A percentile compares a stretch with the other conserved stretches of the same genome.
phyloP scores from a whole-genome alignment of 805 yeast genomes.

The Zygosaccharomyces bisporus region DNA sequence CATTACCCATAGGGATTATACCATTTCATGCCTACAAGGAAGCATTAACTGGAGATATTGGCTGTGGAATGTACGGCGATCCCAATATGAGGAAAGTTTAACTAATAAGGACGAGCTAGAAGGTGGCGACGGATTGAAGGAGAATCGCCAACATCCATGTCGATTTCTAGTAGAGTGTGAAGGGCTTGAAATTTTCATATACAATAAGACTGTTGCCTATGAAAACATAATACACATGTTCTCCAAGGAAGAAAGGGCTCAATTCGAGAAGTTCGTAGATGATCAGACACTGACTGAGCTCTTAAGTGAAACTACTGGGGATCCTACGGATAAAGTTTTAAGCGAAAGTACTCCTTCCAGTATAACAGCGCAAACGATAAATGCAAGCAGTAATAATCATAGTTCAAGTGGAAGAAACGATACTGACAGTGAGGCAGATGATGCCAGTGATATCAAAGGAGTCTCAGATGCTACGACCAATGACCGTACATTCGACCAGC shows the following conservation, averaged over 20 bases:
- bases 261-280: constrained; percentile 22
- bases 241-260: constrained; percentile 24
- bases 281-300: constrained; percentile 20
- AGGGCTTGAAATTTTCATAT: constrained; percentile 80
- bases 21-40: constrained; percentile 66
- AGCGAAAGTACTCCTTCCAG: constrained; percentile 13
- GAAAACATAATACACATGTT: constrained; percentile 50
- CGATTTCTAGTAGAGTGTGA: constrained; percentile 56
- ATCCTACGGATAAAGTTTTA: constrained; percentile 9
- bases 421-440: background rate
- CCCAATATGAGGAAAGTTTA: constrained; percentile 17
- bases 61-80: constrained; percentile 47
- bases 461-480: constrained; percentile 10
- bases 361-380: constrained; percentile 5
- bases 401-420: background rate
- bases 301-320: constrained; percentile 17
- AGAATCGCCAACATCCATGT: constrained; percentile 47
- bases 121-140: constrained; percentile 26
- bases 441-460: background rate
- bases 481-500: constrained; percentile 21
- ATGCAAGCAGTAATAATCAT: background rate
- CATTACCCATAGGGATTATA: constrained; percentile 67
- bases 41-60: constrained; percentile 90
- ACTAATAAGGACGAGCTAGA: constrained; percentile 12
- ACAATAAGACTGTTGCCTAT: constrained; percentile 76